phyloP scores from a whole-genome alignment of 306 rosid genomes.

The Carpinus viminea region DNA sequence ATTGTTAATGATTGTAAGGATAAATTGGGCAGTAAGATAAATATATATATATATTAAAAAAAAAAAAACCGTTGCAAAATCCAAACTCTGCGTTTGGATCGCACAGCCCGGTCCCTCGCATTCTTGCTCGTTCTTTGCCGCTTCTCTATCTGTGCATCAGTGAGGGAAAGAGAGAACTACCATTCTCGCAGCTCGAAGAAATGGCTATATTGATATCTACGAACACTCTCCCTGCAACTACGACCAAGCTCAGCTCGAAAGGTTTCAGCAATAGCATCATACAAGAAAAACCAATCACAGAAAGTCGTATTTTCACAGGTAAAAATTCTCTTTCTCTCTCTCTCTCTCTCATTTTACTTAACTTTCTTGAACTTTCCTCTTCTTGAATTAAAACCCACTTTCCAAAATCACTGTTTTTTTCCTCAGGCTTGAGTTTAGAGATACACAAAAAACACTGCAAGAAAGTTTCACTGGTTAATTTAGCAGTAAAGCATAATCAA shows the following conservation, averaged over 20 bases:
- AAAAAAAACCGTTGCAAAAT: not conserved
- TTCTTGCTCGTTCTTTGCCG: not conserved
- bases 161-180: not conserved
- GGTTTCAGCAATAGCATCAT: slow-evolving; percentile 31
- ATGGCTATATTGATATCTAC: slow-evolving; percentile 58
- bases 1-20: too few species aligned
- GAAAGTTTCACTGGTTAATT: slow-evolving; percentile 35
- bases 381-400: slow-evolving; percentile 8
- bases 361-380: not conserved
- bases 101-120: not conserved
- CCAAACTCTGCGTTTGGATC: not conserved
- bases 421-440: slow-evolving; percentile 31
- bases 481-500: slow-evolving; percentile 44
- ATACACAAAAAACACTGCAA: slow-evolving; percentile 19
- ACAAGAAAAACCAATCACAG: slow-evolving; percentile 24
- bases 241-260: slow-evolving; percentile 40
- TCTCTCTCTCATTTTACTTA: slow-evolving; percentile 22
- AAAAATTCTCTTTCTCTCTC: slow-evolving; percentile 12
- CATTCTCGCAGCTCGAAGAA: not conserved
- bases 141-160: too few species aligned
- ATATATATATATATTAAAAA: too few species aligned
- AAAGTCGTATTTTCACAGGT: slow-evolving; percentile 42
- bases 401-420: slow-evolving; percentile 7
- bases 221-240: slow-evolving; percentile 32
- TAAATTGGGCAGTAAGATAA: too few species aligned